Evolutionary conservation across 805 yeast genomes (phyloP).

Genomic region (Candida insectorum): DNA sequence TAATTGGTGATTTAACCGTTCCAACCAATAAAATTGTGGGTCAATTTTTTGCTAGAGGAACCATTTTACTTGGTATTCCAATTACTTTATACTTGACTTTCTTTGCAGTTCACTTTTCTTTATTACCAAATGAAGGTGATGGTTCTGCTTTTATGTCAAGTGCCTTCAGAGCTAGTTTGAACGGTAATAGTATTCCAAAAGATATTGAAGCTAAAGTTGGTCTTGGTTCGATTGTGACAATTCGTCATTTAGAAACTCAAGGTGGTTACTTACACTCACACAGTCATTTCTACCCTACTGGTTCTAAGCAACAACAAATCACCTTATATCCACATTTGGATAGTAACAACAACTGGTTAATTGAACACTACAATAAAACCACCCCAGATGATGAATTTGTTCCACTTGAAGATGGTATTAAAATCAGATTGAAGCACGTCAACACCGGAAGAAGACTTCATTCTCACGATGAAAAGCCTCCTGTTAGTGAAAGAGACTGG

Average conservation of each 20-base stretch:
- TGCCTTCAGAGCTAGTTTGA: constrained; percentile 64
- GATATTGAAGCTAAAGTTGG: constrained; percentile 66
- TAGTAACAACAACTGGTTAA: constrained; percentile 65
- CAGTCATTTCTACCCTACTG: constrained; percentile 64
- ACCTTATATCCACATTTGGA: constrained; percentile 80
- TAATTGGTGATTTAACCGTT: constrained; percentile 65
- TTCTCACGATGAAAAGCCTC: constrained; percentile 79
- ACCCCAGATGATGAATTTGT: constrained; percentile 56
- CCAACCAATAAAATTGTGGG: constrained; percentile 39
- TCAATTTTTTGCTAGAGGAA: constrained; percentile 51
- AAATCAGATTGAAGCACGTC: constrained; percentile 63
- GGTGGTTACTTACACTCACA: constrained; percentile 89
- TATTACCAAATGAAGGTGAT: constrained; percentile 60
- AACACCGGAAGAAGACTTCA: constrained; percentile 65
- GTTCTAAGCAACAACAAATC: constrained; percentile 81
- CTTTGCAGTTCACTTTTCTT: constrained; percentile 61
- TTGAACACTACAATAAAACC: constrained; percentile 64
- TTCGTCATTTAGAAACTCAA: constrained; percentile 66
- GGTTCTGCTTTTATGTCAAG: constrained; percentile 71
- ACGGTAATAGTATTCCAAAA: constrained; percentile 58
- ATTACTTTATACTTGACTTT: constrained; percentile 49
- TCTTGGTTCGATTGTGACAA: constrained; percentile 60
- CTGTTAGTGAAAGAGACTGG: constrained; percentile 76
- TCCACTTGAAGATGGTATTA: constrained; percentile 64
- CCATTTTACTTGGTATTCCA: constrained; percentile 58